phyloP scores from a whole-genome alignment of 2,329 filamentous ascomycete species.

The Cladophialophora immunda region DNA sequence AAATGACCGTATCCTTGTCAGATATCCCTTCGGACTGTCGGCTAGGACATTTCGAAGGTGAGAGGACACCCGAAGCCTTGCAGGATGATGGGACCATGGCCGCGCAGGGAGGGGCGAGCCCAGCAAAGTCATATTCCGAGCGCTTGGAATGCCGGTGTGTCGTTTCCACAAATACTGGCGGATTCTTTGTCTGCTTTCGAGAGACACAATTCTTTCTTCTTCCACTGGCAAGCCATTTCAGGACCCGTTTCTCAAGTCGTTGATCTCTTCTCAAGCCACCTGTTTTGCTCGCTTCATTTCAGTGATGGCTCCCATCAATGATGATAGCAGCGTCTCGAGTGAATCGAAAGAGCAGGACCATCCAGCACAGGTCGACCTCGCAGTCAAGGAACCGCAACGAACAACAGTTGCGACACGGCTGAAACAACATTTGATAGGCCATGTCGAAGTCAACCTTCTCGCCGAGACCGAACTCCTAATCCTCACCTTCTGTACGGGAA shows the following conservation, averaged over 20 bases:
- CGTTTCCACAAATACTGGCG: conserved; percentile 10
- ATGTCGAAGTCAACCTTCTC: conserved; percentile 30
- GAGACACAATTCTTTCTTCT: background rate
- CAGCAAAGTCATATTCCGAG: conserved; percentile 9
- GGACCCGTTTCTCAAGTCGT: background rate
- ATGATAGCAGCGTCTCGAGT: background rate
- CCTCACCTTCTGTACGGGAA: conserved; percentile 51
- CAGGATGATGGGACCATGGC: background rate
- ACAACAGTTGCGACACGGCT: conserved; percentile 4
- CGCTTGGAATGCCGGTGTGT: background rate
- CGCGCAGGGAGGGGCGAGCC: background rate
- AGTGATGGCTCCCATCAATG: conserved; percentile 5
- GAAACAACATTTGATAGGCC: conserved; percentile 29
- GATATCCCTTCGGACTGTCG: conserved; percentile 4
- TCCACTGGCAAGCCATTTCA: background rate
- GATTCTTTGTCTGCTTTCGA: conserved; percentile 2
- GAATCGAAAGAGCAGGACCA: conserved; percentile 3
- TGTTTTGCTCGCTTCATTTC: background rate
- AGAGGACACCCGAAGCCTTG: conserved; percentile 8
- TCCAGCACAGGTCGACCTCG: background rate
- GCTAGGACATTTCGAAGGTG: background rate
- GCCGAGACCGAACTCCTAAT: conserved; percentile 49
- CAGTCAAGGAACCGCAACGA: background rate
- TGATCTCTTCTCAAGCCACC: background rate
- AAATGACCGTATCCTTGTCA: conserved; percentile 17